Percentiles rank a stretch among this genome's conserved stretches.
phyloP scores from a whole-genome alignment of 176 grass and related monocot genomes.

The Coix lacrymajobi region DNA sequence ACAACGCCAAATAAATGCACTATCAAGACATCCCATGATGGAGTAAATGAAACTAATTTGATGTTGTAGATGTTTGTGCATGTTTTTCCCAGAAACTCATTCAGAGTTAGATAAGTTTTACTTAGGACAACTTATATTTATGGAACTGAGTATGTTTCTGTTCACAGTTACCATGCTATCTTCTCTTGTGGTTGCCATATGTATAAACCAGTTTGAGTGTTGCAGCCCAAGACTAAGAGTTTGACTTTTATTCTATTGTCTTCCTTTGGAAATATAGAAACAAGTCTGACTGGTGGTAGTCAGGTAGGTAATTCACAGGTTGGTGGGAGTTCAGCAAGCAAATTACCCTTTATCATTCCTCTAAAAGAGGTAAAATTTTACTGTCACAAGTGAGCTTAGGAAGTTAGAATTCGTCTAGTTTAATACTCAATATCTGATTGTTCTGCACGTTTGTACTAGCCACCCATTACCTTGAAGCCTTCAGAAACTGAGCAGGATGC shows the following conservation, averaged over 20 bases:
- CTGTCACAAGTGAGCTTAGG: constrained; percentile 3
- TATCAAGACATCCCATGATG: neutral
- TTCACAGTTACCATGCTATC: neutral
- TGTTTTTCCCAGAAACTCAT: neutral
- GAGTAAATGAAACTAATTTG: neutral
- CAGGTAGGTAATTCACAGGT: constrained; percentile 34
- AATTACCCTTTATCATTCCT: constrained; percentile 47
- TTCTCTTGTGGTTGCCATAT: neutral
- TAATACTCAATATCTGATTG: constrained; percentile 22
- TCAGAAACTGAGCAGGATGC: constrained; percentile 70
- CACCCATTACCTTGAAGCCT: constrained; percentile 74
- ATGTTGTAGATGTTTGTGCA: neutral
- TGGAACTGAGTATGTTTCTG: neutral
- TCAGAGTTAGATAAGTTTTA: neutral
- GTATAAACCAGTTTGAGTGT: neutral
- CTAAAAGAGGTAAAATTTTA: constrained; percentile 68
- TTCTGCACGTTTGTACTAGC: constrained; percentile 40
- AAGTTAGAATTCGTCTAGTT: neutral
- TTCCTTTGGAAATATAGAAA: constrained; percentile 27
- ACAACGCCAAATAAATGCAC: neutral
- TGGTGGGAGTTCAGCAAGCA: constrained; percentile 40
- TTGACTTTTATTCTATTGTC: neutral
- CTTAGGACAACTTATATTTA: neutral
- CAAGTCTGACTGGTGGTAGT: constrained; percentile 34
- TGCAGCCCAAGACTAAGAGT: neutral